phyloP scores from a whole-genome alignment of 306 rosid species.

The Quercus agrifolia region DNA sequence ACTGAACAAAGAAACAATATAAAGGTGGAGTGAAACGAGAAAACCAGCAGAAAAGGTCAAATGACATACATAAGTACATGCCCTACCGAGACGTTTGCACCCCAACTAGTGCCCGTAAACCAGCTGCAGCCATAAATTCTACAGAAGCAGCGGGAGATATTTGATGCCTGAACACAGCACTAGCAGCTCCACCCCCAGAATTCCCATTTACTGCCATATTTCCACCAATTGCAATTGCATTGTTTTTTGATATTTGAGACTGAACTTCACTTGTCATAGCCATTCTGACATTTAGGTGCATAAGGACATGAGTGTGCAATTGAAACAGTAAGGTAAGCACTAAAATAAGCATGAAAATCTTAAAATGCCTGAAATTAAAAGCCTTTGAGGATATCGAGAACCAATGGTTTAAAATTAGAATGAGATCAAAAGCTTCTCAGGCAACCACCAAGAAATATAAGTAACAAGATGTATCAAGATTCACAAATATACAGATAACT shows the following conservation, averaged over 20 bases:
- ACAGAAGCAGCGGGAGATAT: conserved; percentile 69
- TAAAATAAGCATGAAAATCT: neutral
- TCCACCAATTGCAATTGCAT: conserved; percentile 58
- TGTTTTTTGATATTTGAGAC: conserved; percentile 76
- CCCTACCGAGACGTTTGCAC: conserved; percentile 83
- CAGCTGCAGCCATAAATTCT: conserved; percentile 77
- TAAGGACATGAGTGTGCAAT: conserved; percentile 22
- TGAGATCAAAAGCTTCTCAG: neutral
- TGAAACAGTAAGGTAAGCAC: neutral
- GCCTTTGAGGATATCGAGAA: conserved; percentile 3
- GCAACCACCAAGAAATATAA: neutral
- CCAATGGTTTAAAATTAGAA: neutral
- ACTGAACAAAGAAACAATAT: conserved; percentile 37
- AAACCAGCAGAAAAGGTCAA: conserved; percentile 10
- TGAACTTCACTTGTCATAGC: conserved; percentile 89
- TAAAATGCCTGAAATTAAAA: neutral
- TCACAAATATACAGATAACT: neutral
- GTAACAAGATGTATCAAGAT: neutral
- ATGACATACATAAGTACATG: conserved; percentile 8
- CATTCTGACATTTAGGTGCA: conserved; percentile 65
- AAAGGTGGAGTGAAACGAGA: conserved; percentile 11
- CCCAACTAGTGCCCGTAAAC: conserved; percentile 76
- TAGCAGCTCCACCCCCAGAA: conserved; percentile 87
- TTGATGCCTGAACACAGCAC: conserved; percentile 65
- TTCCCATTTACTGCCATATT: conserved; percentile 77